Evolutionary conservation across 1,284 basidiomycete genomes (phyloP), one percentile per base, ranked within the genome.

Genomic region (Cystobasidiaceae sp.): DNA sequence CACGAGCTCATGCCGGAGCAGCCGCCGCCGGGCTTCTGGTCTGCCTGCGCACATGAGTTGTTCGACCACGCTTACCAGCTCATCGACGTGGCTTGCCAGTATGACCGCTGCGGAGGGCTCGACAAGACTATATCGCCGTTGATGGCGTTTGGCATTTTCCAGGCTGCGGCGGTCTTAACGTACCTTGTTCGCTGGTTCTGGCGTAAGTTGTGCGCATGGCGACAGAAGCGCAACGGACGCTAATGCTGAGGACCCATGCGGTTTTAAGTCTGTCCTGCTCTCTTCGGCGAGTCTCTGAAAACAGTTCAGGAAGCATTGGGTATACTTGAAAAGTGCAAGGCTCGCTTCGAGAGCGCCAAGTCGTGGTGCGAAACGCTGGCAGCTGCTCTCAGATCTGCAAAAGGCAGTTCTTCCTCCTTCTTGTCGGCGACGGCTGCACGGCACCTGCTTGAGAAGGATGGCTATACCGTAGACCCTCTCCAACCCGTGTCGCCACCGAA

Each of bases 141-240:
- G n/a, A 49, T 49, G 46, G 46, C n/a, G 23, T 49, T 49, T n/a
- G 46, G 46, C 17, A 28, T 49, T 7, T 49, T 49, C 21, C 46
- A 49, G n/a, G 46, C 46, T 30, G 46, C 46, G 25, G 46, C 46
- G 17, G 46, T 49, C 6, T 28, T 49, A 15, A 49, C 46, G 6
- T 49, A 49, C 21, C 46, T 49, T 30, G 23, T 21, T 27, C n/a
- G 46, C 9, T 49, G 46, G 46, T 49, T 21, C 25, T 49, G 46
- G 46, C 46, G 46, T 49, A 27, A 27, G 46, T 49, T 25, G 11
- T 39, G 37, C 11, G 11, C 37, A 11, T 39, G 37, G 37, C 11
- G 11, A 11, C n/a, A 11, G 11, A n/a, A n/a, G 11, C 37, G 37
- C 37, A n/a, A n/a, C n/a, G n/a, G n/a, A n/a, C n/a, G n/a, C n/a